These are phyloP conservation scores for Pythium oligandrum DNA, from an alignment of 352 stramenopile species.

Conservation along the genomic window DNA sequence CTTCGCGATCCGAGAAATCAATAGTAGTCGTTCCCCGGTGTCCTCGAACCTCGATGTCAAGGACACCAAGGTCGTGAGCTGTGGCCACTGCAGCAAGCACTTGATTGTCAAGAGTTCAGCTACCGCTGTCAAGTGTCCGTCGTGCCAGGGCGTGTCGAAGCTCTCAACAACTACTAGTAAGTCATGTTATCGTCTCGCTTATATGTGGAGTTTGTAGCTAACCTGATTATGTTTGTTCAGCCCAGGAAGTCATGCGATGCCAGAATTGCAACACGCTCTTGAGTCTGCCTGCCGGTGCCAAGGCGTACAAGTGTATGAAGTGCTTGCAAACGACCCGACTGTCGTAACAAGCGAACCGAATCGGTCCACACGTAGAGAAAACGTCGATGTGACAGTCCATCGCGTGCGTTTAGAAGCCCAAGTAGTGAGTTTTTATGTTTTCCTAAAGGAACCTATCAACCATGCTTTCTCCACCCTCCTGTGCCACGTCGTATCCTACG, in stretches of 20 bases:
- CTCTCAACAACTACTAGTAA: conserved; percentile 78
- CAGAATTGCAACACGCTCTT: conserved; percentile 84
- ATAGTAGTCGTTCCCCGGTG: neutral
- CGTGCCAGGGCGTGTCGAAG: conserved; percentile 78
- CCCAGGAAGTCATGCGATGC: conserved; percentile 85
- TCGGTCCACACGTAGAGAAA: neutral
- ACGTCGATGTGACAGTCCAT: no score
- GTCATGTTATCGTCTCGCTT: conserved; percentile 10
- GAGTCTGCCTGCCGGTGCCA: conserved; percentile 71
- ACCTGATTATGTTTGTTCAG: conserved; percentile 21
- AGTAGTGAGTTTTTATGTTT: no score
- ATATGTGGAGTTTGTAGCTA: conserved; percentile 10
- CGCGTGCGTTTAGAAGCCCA: neutral
- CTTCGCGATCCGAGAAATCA: neutral
- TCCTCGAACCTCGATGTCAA: conserved; percentile 46
- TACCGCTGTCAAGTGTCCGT: conserved; percentile 76
- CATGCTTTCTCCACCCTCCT: no score
- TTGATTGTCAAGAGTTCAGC: conserved; percentile 77
- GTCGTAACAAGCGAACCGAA: conserved; percentile 30
- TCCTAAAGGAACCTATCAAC: no score
- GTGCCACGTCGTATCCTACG: conserved; percentile 2
- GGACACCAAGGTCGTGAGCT: conserved; percentile 83
- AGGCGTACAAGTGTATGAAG: conserved; percentile 89
- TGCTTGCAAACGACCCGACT: conserved; percentile 76
- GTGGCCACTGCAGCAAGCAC: conserved; percentile 79